phyloP scores from a whole-genome alignment of 352 stramenopile species.

The Phytophthora melonis region DNA sequence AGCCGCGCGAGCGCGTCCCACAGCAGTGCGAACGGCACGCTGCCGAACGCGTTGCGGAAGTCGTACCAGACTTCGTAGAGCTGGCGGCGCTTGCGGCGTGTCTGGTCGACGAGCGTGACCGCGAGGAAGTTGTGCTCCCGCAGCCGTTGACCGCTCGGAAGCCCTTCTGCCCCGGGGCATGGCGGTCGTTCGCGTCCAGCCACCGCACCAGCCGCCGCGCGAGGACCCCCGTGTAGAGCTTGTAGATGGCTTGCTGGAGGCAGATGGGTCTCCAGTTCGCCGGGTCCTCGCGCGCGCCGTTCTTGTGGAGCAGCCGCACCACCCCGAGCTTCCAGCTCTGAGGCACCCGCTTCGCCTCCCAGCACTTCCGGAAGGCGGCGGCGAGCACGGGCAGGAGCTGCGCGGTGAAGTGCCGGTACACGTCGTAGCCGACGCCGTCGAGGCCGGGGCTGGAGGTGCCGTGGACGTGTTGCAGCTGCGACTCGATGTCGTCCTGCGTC shows the following conservation, averaged over 20 bases:
- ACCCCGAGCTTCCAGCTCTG: constrained; percentile 32
- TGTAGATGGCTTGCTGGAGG: constrained; percentile 47
- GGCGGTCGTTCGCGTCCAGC: constrained; percentile 30
- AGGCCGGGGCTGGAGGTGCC: not conserved
- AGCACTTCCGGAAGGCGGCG: constrained; percentile 22
- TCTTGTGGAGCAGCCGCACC: constrained; percentile 36
- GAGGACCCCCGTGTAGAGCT: constrained; percentile 41
- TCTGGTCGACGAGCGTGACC: constrained; percentile 28
- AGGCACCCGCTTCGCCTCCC: constrained; percentile 14
- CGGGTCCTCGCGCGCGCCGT: constrained; percentile 14
- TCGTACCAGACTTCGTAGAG: too few species aligned
- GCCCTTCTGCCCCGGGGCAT: constrained; percentile 28
- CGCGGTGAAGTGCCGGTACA: constrained; percentile 19
- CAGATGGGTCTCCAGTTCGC: constrained; percentile 44
- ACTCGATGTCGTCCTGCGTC: constrained; percentile 18
- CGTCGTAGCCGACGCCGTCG: constrained; percentile 36
- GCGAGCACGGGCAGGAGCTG: constrained; percentile 1
- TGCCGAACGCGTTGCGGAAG: too few species aligned
- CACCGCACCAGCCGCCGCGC: constrained; percentile 16
- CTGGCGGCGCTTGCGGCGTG: not conserved
- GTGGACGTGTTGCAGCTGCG: too few species aligned
- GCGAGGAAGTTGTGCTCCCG: constrained; percentile 44
- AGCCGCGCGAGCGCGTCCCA: too few species aligned
- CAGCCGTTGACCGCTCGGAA: constrained; percentile 40
- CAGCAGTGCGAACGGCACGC: too few species aligned